Evolutionary conservation across 2,329 filamentous ascomycete species (phyloP), one percentile per base, ranked within the genome.

Genomic region (Dactylellina sp.): DNA sequence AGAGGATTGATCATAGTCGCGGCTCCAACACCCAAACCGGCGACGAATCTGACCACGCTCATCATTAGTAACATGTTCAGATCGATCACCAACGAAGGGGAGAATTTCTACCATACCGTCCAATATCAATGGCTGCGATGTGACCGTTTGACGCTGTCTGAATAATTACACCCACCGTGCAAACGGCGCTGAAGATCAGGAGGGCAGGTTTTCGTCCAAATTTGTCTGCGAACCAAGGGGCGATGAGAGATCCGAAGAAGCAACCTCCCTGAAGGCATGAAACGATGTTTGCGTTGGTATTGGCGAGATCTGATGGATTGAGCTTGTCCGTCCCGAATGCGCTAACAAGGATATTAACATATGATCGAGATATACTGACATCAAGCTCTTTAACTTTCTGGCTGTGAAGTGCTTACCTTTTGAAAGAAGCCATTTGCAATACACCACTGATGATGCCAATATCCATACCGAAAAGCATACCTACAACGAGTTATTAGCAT

Each of bases 221-320:
- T 76, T 79, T 81, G 76, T 88, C 86, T 3, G 86, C 83, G 46
- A 85, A 77, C 82, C 83, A 86, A 35, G 83, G 84, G 5, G 85
- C 84, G 71, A 86, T 85, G 42, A 92, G 82, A n/a, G 89, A 87
- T 56, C 91, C 91, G 77, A 94, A 93, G 83, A 95, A 93, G 71
- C 91, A 91, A 71, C 91, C 91, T 7, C 91, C 91, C 81, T 94
- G 91, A 40, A 78, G 55, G n/a, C 87, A 89, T n/a, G 88, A 89
- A 25, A 90, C 89, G 68, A 91, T 88, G 78, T 90, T 90, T 76
- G 89, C 87, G 50, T 85, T 85, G 52, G 89, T 82, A 76, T 88
- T 84, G 28, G 85, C 85, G 39, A 81, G 80, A 2, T 80, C 84
- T 1, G 82, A 80, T 28, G 80, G 79, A 56, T 80, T 80, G 24